phyloP scores from a whole-genome alignment of 2,329 filamentous ascomycete genomes.

The Fusarium sp. region DNA sequence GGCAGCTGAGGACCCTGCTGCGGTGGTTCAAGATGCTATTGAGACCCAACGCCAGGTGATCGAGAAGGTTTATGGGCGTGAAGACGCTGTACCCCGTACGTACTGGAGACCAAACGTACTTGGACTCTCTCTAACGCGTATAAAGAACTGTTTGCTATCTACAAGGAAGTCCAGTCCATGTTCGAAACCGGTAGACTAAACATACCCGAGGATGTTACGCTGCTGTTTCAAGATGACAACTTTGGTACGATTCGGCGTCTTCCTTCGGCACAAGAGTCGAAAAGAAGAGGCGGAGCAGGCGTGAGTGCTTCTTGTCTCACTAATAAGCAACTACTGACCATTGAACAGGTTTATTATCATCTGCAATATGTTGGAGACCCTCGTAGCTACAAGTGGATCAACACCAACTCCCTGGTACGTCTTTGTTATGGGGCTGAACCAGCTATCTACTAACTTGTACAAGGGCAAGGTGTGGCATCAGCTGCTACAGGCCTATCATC shows the following conservation, averaged over 20 bases:
- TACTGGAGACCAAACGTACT: conserved; percentile 8
- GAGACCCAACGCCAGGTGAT: conserved; percentile 63
- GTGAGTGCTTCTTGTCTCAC: conserved; percentile 45
- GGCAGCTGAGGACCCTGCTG: conserved; percentile 15
- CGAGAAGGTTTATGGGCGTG: conserved; percentile 57
- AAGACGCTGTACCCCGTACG: conserved; percentile 54
- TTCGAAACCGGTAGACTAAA: conserved; percentile 65
- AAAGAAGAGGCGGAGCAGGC: conserved; percentile 64
- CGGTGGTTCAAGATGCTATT: conserved; percentile 24
- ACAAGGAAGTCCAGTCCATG: conserved; percentile 71
- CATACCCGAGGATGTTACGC: conserved; percentile 68
- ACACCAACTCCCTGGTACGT: conserved; percentile 64
- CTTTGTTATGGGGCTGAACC: fast-evolving
- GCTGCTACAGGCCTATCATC: conserved; percentile 61
- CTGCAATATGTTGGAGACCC: conserved; percentile 71
- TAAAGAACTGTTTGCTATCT: conserved; percentile 68
- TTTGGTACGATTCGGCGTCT: conserved; percentile 67
- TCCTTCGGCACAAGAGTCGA: conserved; percentile 61
- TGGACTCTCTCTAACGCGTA: fast-evolving
- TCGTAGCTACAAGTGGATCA: conserved; percentile 69
- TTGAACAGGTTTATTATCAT: conserved; percentile 58
- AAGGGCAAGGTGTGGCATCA: conserved; percentile 57
- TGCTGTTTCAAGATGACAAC: conserved; percentile 71
- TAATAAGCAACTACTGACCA: conserved; percentile 18
- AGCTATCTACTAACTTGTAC: background rate